These are phyloP conservation scores for Gnaphalium uliginosum DNA, from an alignment of 129 eudicot genomes.

Conservation along the genomic window DNA sequence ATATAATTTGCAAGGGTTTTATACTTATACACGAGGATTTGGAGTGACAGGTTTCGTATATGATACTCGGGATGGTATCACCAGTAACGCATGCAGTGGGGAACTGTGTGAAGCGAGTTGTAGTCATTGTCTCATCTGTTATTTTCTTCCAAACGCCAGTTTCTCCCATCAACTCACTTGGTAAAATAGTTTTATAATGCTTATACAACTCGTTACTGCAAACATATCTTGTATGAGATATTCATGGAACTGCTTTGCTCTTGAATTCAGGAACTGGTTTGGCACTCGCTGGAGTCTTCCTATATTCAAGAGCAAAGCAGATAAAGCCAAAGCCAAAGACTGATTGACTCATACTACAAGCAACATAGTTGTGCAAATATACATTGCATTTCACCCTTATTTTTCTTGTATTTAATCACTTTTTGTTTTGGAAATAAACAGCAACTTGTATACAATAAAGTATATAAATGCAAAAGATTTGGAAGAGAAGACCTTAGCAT, in stretches of 20 bases:
- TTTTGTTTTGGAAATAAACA: not conserved
- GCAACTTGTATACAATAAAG: not conserved
- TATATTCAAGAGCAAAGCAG: slow-evolving; percentile 74
- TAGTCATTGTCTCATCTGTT: slow-evolving; percentile 78
- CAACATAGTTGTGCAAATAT: slow-evolving; percentile 9
- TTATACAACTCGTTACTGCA: not conserved
- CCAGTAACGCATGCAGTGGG: slow-evolving; percentile 96
- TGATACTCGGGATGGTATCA: slow-evolving; percentile 76
- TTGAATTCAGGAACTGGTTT: slow-evolving; percentile 69
- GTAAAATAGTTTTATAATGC: slow-evolving; percentile 40
- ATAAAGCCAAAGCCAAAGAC: slow-evolving; percentile 57
- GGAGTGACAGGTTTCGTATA: slow-evolving; percentile 71
- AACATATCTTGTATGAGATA: slow-evolving; percentile 1
- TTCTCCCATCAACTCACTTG: slow-evolving; percentile 76
- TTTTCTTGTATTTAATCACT: not conserved
- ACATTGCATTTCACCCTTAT: not conserved
- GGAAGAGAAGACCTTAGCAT: slow-evolving; percentile 14
- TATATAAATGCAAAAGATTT: not conserved
- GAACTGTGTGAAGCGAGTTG: slow-evolving; percentile 92
- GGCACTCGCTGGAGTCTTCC: slow-evolving; percentile 91
- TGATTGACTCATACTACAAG: slow-evolving; percentile 34
- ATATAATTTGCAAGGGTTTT: not conserved
- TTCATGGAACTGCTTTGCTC: not conserved
- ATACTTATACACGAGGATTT: not conserved
- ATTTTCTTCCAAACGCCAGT: slow-evolving; percentile 92